Conservation (phyloP, 345 rosid genomes). For the Melaleuca alternifolia region DNA sequence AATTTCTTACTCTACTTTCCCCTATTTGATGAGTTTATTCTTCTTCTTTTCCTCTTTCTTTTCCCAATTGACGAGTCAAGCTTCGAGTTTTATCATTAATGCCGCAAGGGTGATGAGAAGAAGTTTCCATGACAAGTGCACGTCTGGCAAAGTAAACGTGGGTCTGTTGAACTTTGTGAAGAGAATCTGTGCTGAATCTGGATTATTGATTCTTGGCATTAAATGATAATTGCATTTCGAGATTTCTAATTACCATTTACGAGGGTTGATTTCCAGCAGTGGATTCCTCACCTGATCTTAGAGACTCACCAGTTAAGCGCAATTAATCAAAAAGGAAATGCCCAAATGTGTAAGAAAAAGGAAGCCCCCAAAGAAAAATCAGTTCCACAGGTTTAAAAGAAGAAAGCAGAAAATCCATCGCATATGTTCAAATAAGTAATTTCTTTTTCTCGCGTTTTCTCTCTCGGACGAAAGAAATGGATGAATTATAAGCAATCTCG, state of each 20-base stretch:
- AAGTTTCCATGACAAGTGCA: background rate
- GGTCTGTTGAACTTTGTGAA: background rate
- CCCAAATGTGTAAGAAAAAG: background rate
- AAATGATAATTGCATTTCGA: constrained; percentile 2
- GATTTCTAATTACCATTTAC: background rate
- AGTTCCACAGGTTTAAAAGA: background rate
- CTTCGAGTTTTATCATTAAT: background rate
- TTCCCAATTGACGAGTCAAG: background rate
- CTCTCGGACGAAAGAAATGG: background rate
- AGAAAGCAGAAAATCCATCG: background rate
- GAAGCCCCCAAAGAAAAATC: background rate
- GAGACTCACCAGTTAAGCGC: background rate
- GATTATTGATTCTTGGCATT: constrained; percentile 4
- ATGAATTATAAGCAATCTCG: background rate
- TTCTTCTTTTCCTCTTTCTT: background rate
- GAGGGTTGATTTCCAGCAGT: background rate
- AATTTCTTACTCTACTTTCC: background rate
- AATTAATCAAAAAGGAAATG: background rate
- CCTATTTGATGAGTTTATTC: background rate
- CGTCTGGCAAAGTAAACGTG: background rate
- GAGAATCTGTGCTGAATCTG: constrained; percentile 2
- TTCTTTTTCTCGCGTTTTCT: background rate
- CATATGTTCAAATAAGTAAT: background rate
- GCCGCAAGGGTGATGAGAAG: background rate
- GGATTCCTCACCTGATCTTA: background rate